Base-by-base conservation (phyloP, 2,329 filamentous ascomycete genomes). In the Scleromitrula shiraiana region DNA sequence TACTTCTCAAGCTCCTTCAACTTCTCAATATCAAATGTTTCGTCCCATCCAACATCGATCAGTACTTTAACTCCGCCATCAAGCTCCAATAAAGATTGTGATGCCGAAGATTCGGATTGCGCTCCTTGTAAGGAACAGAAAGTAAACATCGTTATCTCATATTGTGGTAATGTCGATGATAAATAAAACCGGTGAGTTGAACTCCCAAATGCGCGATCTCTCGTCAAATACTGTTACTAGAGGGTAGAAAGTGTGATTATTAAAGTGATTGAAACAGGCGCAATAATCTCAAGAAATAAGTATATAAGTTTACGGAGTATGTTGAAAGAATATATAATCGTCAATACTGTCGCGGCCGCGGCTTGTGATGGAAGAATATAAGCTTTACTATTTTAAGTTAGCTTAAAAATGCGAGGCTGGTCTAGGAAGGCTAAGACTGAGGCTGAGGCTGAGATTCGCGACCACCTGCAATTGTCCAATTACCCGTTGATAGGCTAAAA, bases 61-160 rank as follows among this genome's bases (percentile, higher is more conserved):
- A 98, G 77, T 44, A 98, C 81, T 67, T 97, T 97, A 69, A 98
- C 85, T 50, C 91, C 93, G 55, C 91, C 91, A 70, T 98, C 93
- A 48, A 98, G 84, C 71, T 97, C 91, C 40, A 98, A 74, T 29
- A 98, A 79, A n/a, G 93, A 97, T 66, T 96, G 89, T 54, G 89
- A 94, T 36, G 91, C 90, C 50, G 82, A 75, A 39, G 88, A 93
- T 56, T 85, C 80, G 43, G 88, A 90, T 62, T 94, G 88, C 52
- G 93, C 91, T 64, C 93, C 93, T 59, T 95, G 83, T 50, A 98
- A 75, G 39, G 93, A 83, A 62, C 86, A 94, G 69, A 97, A 96
- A 56, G 85, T 95, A 74, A 98, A 97, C 93, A 98, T 98, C 61
- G 56, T 69, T 64, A 49, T 49, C 24, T 29, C 46, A 49, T 49